These are phyloP conservation scores for Thuja plicata DNA, from an alignment of 83 land plant genomes.

Conservation along the genomic window DNA sequence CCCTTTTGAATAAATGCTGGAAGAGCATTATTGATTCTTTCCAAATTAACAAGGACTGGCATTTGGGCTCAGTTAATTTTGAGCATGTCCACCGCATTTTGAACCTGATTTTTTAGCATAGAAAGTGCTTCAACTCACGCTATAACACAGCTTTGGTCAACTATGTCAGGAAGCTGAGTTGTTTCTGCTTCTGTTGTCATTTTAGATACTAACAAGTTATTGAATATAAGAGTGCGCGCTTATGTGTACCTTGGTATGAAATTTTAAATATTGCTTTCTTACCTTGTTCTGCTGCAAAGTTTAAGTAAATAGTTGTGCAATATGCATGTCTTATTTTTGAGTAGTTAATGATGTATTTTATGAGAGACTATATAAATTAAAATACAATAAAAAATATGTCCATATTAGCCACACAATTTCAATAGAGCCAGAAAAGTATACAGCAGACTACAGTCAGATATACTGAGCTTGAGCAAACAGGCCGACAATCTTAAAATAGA, in stretches of 20 bases:
- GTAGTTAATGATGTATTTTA: no score
- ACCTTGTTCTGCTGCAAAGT: not conserved
- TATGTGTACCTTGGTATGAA: not conserved
- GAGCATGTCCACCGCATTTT: not conserved
- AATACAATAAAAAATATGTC: no score
- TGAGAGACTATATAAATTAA: no score
- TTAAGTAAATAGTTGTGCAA: not conserved
- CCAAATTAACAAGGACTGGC: not conserved
- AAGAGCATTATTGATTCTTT: not conserved
- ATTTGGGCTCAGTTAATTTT: not conserved
- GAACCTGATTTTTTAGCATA: not conserved
- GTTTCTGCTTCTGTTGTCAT: not conserved
- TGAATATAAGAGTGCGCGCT: no score
- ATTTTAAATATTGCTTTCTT: not conserved
- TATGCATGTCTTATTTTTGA: no score
- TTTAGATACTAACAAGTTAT: not conserved
- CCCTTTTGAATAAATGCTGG: not conserved
- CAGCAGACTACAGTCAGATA: no score
- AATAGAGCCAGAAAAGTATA: no score
- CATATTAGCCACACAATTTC: no score
- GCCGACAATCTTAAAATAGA: no score
- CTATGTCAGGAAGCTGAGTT: not conserved
- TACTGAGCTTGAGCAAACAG: no score
- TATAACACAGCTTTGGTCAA: not conserved
- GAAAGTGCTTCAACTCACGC: not conserved